Conservation (phyloP, 169 alveolate genomes). For the Toxoplasma gondii region DNA sequence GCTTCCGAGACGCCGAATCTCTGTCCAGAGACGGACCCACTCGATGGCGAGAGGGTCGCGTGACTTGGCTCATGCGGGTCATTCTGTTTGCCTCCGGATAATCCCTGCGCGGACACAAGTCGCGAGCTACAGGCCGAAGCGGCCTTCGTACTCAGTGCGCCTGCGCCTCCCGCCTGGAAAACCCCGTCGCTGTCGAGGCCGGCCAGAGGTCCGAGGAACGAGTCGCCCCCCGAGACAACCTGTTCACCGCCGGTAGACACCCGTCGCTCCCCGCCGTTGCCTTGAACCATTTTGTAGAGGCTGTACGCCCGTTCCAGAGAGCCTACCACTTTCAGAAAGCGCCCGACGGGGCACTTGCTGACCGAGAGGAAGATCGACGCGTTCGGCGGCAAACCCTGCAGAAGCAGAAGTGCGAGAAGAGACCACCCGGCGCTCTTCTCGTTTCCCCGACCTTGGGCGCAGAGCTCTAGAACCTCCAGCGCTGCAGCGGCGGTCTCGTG, state of each 20-base stretch:
- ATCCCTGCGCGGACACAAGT: too few relatives aligned
- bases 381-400: slow-evolving; percentile 16
- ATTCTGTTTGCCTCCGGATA: too few relatives aligned
- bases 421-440: slow-evolving; percentile 49
- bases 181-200: background rate
- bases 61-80: too few relatives aligned
- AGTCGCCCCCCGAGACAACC: background rate
- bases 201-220: background rate
- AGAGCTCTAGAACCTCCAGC: slow-evolving; percentile 1
- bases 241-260: background rate
- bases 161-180: background rate
- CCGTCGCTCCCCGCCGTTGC: background rate
- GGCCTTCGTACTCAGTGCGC: background rate
- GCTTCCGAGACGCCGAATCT: background rate
- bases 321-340: slow-evolving; percentile 34
- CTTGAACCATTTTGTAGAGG: slow-evolving; percentile 24
- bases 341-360: slow-evolving; percentile 47
- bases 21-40: too few relatives aligned
- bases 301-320: slow-evolving; percentile 58
- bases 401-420: slow-evolving; percentile 13
- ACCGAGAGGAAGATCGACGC: slow-evolving; percentile 29
- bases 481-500: slow-evolving; percentile 27
- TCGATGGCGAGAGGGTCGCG: too few relatives aligned
- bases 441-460: slow-evolving; percentile 43
- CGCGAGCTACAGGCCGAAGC: background rate